Evolutionary conservation across 768 basidiomycete genomes (phyloP).

Genomic region (Paxillus rubicundulus): DNA sequence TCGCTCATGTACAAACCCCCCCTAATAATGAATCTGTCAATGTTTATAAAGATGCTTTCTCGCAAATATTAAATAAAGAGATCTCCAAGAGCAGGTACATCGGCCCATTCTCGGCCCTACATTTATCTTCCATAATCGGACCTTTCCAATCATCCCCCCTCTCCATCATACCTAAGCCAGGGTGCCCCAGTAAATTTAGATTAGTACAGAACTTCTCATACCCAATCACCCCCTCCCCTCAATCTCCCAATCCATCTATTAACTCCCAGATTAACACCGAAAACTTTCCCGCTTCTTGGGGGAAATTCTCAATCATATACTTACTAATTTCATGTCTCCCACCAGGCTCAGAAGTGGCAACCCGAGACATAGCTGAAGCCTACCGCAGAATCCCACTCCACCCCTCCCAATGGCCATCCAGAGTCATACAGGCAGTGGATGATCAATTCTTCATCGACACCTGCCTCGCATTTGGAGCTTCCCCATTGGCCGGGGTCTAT

Average conservation of each 20-base stretch:
- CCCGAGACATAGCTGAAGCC: conserved; percentile 26
- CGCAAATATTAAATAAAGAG: too few relatives aligned
- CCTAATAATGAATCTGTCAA: too few relatives aligned
- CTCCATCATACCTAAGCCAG: conserved; percentile 34
- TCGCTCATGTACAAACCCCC: too few relatives aligned
- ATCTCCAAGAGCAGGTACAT: too few relatives aligned
- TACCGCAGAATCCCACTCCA: conserved; percentile 24
- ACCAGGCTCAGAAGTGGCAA: too few relatives aligned
- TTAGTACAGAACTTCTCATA: too few relatives aligned
- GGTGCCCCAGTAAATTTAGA: background rate
- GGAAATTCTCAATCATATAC: too few relatives aligned
- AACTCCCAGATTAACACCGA: conserved; percentile 26
- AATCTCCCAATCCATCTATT: too few relatives aligned
- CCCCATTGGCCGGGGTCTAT: conserved; percentile 4
- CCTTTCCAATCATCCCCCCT: conserved; percentile 18
- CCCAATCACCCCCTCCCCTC: too few relatives aligned
- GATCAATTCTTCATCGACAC: conserved; percentile 4
- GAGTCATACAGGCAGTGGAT: background rate
- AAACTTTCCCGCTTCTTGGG: conserved; percentile 42
- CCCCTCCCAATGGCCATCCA: too few relatives aligned
- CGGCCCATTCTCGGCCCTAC: background rate
- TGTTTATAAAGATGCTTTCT: too few relatives aligned
- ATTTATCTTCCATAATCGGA: conserved; percentile 4
- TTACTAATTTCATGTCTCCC: conserved; percentile 34
- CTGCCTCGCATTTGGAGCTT: conserved; percentile 2